These are phyloP conservation scores for Trichoderma sp. DNA, from an alignment of 2,329 filamentous ascomycete species.

Conservation along the genomic window DNA sequence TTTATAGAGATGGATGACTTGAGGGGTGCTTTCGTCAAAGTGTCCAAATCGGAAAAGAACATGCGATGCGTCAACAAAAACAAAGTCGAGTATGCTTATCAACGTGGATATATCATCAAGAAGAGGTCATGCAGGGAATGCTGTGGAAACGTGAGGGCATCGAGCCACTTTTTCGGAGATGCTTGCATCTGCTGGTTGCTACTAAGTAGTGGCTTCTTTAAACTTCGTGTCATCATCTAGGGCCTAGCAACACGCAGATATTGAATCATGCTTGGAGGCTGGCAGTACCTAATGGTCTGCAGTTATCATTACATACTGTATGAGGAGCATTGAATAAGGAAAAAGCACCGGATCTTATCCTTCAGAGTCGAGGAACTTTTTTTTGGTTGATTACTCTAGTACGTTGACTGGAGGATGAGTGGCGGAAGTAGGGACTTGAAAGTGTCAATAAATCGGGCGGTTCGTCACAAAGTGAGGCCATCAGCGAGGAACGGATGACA, in stretches of 20 bases:
- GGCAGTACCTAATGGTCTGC: neutral
- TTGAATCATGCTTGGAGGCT: neutral
- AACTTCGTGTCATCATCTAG: slow-evolving; percentile 14
- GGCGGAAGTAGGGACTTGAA: neutral
- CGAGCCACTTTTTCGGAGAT: slow-evolving; percentile 4
- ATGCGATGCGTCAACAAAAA: too few species aligned
- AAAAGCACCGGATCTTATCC: neutral
- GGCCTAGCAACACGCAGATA: slow-evolving; percentile 1
- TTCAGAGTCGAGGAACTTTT: neutral
- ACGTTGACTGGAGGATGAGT: neutral
- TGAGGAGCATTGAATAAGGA: neutral
- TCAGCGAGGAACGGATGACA: neutral
- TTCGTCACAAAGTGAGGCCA: neutral
- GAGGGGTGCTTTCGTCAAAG: neutral
- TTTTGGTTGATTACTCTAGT: neutral
- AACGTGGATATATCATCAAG: neutral
- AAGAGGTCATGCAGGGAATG: neutral
- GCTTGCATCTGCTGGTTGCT: slow-evolving; percentile 8
- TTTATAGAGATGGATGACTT: neutral
- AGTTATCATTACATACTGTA: neutral
- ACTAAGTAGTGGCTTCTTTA: slow-evolving; percentile 7
- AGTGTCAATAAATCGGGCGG: too few species aligned
- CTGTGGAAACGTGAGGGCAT: too few species aligned
- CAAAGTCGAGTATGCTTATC: too few species aligned
- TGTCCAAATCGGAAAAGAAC: too few species aligned